phyloP scores from a whole-genome alignment of 2,329 filamentous ascomycete species.

The Arthrobotrys musiformis region DNA sequence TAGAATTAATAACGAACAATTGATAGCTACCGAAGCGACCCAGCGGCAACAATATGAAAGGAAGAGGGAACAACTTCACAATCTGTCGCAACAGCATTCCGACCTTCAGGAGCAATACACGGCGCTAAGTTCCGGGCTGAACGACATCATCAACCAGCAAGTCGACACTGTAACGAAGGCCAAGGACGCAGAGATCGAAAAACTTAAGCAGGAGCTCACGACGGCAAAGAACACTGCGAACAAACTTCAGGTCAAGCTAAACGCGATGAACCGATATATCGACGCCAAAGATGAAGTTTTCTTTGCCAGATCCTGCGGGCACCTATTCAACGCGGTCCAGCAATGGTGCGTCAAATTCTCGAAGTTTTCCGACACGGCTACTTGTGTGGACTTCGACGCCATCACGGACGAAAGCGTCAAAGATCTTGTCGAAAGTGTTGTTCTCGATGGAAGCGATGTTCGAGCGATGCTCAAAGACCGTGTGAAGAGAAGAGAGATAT shows the following conservation, averaged over 20 bases:
- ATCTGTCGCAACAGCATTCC: constrained; percentile 75
- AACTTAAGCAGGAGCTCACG: constrained; percentile 80
- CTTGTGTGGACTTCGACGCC: constrained; percentile 65
- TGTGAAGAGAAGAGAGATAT: constrained; percentile 87
- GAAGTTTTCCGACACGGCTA: constrained; percentile 75
- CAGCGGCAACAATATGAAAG: constrained; percentile 74
- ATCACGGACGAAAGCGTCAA: constrained; percentile 92
- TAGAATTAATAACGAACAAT: constrained; percentile 78
- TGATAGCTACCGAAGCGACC: constrained; percentile 75
- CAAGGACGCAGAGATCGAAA: constrained; percentile 84
- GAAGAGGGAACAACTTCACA: constrained; percentile 68
- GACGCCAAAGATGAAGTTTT: constrained; percentile 88
- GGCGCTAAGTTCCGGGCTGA: constrained; percentile 72
- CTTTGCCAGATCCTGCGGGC: constrained; percentile 92
- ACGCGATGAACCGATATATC: constrained; percentile 74
- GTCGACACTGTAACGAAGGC: constrained; percentile 75
- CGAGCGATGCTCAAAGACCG: constrained; percentile 88
- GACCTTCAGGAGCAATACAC: constrained; percentile 73
- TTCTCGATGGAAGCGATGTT: constrained; percentile 93
- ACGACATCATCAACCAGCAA: constrained; percentile 71
- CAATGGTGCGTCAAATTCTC: constrained; percentile 98
- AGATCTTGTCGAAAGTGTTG: constrained; percentile 90
- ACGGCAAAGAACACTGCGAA: constrained; percentile 74
- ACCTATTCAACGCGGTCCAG: constrained; percentile 93
- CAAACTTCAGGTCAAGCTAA: constrained; percentile 70